Evolutionary conservation across 2,329 filamentous ascomycete species (phyloP).

Genomic region (Xylaria sp.): DNA sequence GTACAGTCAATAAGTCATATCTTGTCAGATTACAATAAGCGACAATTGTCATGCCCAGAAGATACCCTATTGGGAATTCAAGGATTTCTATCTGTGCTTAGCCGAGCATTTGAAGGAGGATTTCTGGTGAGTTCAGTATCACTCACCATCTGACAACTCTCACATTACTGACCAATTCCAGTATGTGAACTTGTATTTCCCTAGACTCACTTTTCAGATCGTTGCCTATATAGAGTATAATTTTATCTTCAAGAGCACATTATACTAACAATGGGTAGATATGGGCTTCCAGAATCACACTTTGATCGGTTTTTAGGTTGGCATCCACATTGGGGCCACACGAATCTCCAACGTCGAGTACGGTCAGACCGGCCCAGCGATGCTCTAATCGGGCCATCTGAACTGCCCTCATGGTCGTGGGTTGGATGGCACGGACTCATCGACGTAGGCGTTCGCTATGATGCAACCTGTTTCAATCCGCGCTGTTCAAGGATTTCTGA

Average conservation of each 20-base stretch:
- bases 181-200: neutral
- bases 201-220: neutral
- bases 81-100: neutral
- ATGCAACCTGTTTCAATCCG: neutral
- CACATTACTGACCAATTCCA: neutral
- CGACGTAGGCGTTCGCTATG: neutral
- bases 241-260: neutral
- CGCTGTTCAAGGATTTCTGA: neutral
- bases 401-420: neutral
- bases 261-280: neutral
- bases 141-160: neutral
- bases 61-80: neutral
- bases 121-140: neutral
- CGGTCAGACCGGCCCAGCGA: neutral
- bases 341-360: neutral
- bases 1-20: neutral
- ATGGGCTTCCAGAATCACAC: neutral
- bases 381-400: neutral
- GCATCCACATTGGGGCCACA: neutral
- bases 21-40: neutral
- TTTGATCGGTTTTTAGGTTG: neutral
- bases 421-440: neutral
- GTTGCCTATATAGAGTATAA: neutral
- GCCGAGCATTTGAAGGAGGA: neutral
- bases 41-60: neutral